These are phyloP conservation scores for Malassezia sp. DNA, from an alignment of 1,284 basidiomycete species.

Conservation along the genomic window DNA sequence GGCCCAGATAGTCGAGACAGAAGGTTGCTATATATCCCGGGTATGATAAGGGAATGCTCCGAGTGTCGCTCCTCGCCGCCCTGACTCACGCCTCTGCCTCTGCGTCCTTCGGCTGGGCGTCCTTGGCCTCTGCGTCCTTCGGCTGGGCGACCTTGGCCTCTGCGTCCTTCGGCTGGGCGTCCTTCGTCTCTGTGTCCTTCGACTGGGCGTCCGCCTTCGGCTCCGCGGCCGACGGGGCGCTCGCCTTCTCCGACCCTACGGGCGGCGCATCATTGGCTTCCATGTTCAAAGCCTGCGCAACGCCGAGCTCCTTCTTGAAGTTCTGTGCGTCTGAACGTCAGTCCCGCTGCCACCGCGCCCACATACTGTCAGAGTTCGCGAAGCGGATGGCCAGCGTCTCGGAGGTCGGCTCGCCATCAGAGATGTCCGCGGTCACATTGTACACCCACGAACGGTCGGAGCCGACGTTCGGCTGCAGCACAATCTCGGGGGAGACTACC, in stretches of 20 bases:
- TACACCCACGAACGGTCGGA: constrained; percentile 98
- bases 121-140: not conserved
- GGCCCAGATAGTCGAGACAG: too few relatives aligned
- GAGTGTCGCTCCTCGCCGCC: too few relatives aligned
- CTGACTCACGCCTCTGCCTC: not conserved
- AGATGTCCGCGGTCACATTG: constrained; percentile 82
- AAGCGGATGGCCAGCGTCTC: constrained; percentile 98
- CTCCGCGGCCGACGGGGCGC: too few relatives aligned
- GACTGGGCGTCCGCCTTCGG: not conserved
- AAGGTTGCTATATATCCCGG: too few relatives aligned
- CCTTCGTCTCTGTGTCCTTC: constrained; percentile 1
- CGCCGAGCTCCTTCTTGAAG: constrained; percentile 44
- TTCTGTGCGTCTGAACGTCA: constrained; percentile 31
- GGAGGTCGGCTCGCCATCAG: constrained; percentile 64
- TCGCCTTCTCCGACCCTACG: too few relatives aligned
- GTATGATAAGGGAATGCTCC: too few relatives aligned
- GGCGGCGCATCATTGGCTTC: too few relatives aligned
- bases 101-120: not conserved
- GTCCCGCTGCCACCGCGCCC: not conserved
- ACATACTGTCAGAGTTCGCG: constrained; percentile 87
- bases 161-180: not conserved
- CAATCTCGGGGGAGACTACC: constrained; percentile 78
- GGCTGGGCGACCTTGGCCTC: not conserved
- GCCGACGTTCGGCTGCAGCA: constrained; percentile 91
- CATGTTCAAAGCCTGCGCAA: constrained; percentile 34